A percentile compares a stretch with the other conserved stretches of the same genome.
These are phyloP conservation scores for Aristolochia fimbriata DNA, from an alignment of 164 flowering plant species.

Conservation along the genomic window DNA sequence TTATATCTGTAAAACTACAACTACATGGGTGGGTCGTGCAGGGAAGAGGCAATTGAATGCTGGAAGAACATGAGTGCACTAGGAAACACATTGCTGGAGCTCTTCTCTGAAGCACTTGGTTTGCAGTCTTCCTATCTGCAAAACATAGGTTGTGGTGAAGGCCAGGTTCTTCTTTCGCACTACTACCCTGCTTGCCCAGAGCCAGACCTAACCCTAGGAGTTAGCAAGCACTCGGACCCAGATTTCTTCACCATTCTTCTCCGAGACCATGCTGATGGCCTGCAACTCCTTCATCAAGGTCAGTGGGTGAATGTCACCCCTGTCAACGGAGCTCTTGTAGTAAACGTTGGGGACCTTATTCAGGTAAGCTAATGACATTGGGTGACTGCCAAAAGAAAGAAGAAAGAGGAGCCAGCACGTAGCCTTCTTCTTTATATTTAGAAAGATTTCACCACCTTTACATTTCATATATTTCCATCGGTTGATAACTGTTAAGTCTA, in stretches of 20 bases:
- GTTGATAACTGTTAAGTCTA: too few relatives aligned
- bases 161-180: slow-evolving; percentile 4
- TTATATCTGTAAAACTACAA: too few relatives aligned
- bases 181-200: slow-evolving; percentile 24
- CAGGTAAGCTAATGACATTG: slow-evolving; percentile 7
- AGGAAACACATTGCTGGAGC: slow-evolving; percentile 9
- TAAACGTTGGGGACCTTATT: slow-evolving; percentile 19
- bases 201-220: slow-evolving; percentile 16
- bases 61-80: slow-evolving; percentile 6
- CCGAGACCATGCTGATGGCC: slow-evolving; percentile 19
- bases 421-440: too few relatives aligned
- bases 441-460: too few relatives aligned
- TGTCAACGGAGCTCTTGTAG: slow-evolving; percentile 16
- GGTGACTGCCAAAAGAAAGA: too few relatives aligned
- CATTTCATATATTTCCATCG: too few relatives aligned
- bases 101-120: slow-evolving; percentile 26
- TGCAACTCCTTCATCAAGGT: slow-evolving; percentile 17
- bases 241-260: slow-evolving; percentile 19
- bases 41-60: slow-evolving; percentile 4
- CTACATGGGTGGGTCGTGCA: not conserved
- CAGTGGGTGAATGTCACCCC: slow-evolving; percentile 21
- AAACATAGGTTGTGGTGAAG: slow-evolving; percentile 10
- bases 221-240: slow-evolving; percentile 20
- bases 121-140: slow-evolving; percentile 16
- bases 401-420: too few relatives aligned